Evolutionary conservation across 768 basidiomycete genomes (phyloP).

Genomic region (Rhodosporidiobolus odoratus): DNA sequence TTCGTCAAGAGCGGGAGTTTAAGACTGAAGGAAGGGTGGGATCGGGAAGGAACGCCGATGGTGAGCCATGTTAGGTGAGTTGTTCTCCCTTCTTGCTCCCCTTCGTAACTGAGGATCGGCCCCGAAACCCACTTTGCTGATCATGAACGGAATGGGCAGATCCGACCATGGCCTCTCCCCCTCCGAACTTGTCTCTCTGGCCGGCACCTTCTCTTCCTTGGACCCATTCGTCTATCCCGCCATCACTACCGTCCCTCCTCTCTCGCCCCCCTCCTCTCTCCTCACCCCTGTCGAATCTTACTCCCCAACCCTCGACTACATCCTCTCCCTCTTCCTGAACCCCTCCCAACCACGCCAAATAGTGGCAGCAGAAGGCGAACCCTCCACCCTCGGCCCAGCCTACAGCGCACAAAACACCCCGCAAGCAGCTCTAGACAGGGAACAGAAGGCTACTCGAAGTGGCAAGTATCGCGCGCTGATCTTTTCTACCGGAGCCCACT

Average conservation of each 20-base stretch:
- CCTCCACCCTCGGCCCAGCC: background rate
- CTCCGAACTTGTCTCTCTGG: background rate
- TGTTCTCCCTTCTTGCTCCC: too few species aligned
- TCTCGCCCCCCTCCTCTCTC: background rate
- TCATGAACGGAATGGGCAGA: background rate
- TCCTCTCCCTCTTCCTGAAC: background rate
- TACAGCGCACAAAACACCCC: background rate
- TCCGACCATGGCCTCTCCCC: conserved; percentile 5
- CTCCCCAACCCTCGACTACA: background rate
- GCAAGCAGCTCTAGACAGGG: background rate
- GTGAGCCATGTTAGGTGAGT: background rate
- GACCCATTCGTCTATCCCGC: background rate
- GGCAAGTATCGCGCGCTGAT: conserved; percentile 1
- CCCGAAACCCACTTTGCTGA: too few species aligned
- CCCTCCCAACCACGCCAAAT: background rate
- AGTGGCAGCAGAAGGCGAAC: background rate
- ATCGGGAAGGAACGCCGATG: background rate
- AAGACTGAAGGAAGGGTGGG: background rate
- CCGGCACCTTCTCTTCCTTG: background rate
- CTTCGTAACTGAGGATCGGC: background rate
- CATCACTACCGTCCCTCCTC: background rate
- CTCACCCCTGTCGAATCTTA: background rate
- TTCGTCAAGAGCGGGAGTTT: background rate
- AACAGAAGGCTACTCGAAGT: background rate
- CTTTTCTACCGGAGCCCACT: conserved; percentile 1